Evolutionary conservation across 139 green algal genomes (phyloP).

Genomic region (Chlorella vulgaris): DNA sequence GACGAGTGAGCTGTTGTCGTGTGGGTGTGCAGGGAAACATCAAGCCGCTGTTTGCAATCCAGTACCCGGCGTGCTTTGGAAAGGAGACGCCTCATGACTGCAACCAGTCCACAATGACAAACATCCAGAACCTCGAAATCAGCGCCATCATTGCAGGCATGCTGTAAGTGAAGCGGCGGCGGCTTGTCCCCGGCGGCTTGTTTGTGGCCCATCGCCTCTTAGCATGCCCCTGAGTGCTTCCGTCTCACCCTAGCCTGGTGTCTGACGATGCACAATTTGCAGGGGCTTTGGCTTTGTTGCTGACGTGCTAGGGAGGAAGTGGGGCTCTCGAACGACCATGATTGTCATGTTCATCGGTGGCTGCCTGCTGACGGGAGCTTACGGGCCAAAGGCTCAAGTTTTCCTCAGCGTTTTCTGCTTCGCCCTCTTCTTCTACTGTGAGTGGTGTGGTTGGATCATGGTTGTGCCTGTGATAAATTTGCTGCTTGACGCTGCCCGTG

Average conservation of each 20-base stretch:
- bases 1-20: no score
- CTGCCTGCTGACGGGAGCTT: slow-evolving; percentile 59
- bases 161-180: no score
- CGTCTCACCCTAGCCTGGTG: not conserved
- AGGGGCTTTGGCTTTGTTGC: slow-evolving; percentile 52
- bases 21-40: slow-evolving; percentile 17
- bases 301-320: slow-evolving; percentile 70
- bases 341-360: slow-evolving; percentile 67
- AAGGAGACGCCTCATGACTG: not conserved
- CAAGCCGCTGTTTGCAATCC: slow-evolving; percentile 18
- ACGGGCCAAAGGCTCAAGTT: slow-evolving; percentile 34
- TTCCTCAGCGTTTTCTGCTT: slow-evolving; percentile 62
- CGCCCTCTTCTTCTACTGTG: slow-evolving; percentile 55
- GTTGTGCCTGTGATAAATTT: not conserved
- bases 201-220: no score
- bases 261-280: not conserved
- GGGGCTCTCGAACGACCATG: slow-evolving; percentile 49
- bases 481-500: not conserved
- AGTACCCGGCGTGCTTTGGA: slow-evolving; percentile 23
- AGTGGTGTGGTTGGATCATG: no score
- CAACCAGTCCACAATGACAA: not conserved
- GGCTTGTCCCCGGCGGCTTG: no score
- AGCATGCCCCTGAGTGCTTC: no score
- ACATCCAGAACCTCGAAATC: slow-evolving; percentile 22
- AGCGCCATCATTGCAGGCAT: slow-evolving; percentile 61